Evolutionary conservation across 2,329 filamentous ascomycete species (phyloP), one percentile per base, ranked within the genome.

Genomic region (Paraconiothyrium brasiliense): DNA sequence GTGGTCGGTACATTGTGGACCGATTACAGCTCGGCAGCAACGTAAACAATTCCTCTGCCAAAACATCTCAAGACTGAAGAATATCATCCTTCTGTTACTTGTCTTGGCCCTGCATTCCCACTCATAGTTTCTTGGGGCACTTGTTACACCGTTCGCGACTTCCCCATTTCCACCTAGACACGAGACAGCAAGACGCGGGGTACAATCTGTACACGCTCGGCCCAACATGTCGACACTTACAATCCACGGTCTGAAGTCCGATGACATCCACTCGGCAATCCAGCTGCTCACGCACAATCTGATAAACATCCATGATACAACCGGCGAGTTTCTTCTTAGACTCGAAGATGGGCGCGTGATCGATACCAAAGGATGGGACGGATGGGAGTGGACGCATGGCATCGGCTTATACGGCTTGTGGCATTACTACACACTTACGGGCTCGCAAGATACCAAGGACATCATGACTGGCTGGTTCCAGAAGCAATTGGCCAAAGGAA

Each of bases 341-440:
- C 84, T 94, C 39, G 83, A 85, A 1, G 91, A 94, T 70, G 91
- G 91, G 60, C 86, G 90, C 39, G 83, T 93, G 54, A 93, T 94
- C 72, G 91, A 94, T 78, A 93, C 92, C 60, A 94, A 94, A 78
- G 91, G 90, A 60, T 94, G 91, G 92, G 86, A 90, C 65, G 89
- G 89, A 72, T 94, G 91, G 91, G 91, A 93, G 79, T 92, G 90
- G 90, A 93, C 90, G 1, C 91, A 93, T 76, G 91, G 91, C 47
- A 87, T 93, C 71, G 91, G 91, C 5, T 86, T 94, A 22, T 93
- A 93, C 77, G 91, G 92, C 32, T 86, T 94, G 58, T 94, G 90
- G 88, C 90, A 93, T 74, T 94, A 94, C 82, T 90, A 93, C 79
- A 86, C 88, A 60, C 79, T 93, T 67, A 92, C 90, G 0, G 88